Evolutionary conservation across 352 stramenopile genomes (phyloP).

Genomic region (Phytophthora megakarya): DNA sequence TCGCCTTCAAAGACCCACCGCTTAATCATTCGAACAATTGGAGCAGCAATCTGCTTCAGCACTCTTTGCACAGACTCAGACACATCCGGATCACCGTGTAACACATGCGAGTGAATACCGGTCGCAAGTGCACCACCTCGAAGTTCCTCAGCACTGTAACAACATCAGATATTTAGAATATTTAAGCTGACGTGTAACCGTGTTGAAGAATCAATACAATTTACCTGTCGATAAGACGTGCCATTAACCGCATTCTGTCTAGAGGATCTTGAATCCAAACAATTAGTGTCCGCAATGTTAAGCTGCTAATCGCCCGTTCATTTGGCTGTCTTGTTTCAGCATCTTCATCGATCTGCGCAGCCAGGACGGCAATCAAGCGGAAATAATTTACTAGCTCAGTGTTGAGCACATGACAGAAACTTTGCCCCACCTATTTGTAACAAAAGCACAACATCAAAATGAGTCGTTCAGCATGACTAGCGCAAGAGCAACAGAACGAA

Average conservation of each 20-base stretch:
- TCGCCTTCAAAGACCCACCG: conserved; percentile 89
- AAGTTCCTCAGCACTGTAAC: conserved; percentile 73
- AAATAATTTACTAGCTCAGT: conserved; percentile 93
- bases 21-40: conserved; percentile 89
- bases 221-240: conserved; percentile 87
- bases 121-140: conserved; percentile 89
- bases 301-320: conserved; percentile 46
- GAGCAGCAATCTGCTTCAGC: conserved; percentile 76
- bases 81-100: conserved; percentile 90
- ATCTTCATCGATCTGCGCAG: conserved; percentile 89
- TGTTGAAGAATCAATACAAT: neutral
- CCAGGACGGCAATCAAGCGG: conserved; percentile 91
- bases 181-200: neutral
- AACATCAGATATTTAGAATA: conserved; percentile 1
- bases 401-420: conserved; percentile 91
- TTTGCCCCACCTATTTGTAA: conserved; percentile 70
- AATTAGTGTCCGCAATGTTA: conserved; percentile 89
- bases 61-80: conserved; percentile 76
- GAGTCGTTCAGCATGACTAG: conserved; percentile 6
- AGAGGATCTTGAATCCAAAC: conserved; percentile 92
- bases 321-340: conserved; percentile 59
- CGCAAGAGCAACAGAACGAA: conserved; percentile 32
- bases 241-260: conserved; percentile 89
- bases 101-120: conserved; percentile 88
- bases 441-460: conserved; percentile 15